These are phyloP conservation scores for Phymatotrichopsis omnivora DNA, from an alignment of 2,329 filamentous ascomycete genomes.

Conservation along the genomic window DNA sequence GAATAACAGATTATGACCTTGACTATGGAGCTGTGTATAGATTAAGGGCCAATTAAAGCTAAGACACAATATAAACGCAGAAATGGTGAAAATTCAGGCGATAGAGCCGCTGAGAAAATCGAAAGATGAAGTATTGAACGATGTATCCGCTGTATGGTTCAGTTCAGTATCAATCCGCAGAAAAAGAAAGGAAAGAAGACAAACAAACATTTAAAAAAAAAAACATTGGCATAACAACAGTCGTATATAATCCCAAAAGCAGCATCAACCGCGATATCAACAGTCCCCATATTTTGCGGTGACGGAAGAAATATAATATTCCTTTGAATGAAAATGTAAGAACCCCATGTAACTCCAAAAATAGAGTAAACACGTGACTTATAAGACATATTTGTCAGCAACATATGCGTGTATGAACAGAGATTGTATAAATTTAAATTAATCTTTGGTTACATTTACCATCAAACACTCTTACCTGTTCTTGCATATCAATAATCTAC, in stretches of 20 bases:
- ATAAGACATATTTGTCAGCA: too few relatives aligned
- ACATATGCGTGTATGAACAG: too few relatives aligned
- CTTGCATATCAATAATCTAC: too few relatives aligned
- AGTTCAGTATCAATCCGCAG: not conserved
- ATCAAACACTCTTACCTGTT: too few relatives aligned
- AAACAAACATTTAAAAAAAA: conserved; percentile 67
- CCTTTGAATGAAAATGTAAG: conserved; percentile 81
- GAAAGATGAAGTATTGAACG: conserved; percentile 71
- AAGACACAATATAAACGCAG: too few relatives aligned
- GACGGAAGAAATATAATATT: conserved; percentile 49
- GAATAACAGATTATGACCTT: too few relatives aligned
- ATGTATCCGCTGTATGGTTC: conserved; percentile 22
- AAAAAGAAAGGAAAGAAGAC: not conserved
- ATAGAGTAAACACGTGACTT: too few relatives aligned
- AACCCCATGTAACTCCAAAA: too few relatives aligned
- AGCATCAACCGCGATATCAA: conserved; percentile 45
- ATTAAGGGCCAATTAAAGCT: too few relatives aligned
- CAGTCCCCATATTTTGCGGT: conserved; percentile 50
- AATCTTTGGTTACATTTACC: too few relatives aligned
- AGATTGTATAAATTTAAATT: too few relatives aligned
- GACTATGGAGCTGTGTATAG: too few relatives aligned
- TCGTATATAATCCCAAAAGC: conserved; percentile 55
- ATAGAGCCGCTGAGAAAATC: conserved; percentile 75
- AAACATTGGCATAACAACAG: conserved; percentile 73
- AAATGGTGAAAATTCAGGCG: conserved; percentile 59